A percentile compares a stretch with the other conserved stretches of the same genome.
phyloP scores from a whole-genome alignment of 2,329 filamentous ascomycete genomes.

The Scleromitrula shiraiana region DNA sequence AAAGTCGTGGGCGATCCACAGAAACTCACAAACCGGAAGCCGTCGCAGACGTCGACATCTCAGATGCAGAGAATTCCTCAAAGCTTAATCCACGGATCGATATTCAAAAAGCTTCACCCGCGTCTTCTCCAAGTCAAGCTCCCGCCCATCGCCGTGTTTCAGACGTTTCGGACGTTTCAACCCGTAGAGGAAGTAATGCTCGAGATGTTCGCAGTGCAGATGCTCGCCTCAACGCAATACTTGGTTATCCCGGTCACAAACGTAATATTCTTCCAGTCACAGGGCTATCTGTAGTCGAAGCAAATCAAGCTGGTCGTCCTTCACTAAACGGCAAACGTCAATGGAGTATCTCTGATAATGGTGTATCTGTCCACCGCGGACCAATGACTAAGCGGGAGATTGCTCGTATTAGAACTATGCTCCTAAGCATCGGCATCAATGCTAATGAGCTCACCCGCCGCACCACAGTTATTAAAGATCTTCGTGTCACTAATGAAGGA shows the following conservation, averaged over 20 bases:
- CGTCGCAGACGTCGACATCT: slow-evolving; percentile 22
- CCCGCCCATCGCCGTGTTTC: slow-evolving; percentile 16
- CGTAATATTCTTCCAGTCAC: slow-evolving; percentile 36
- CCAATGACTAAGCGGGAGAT: slow-evolving; percentile 63
- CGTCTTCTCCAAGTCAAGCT: slow-evolving; percentile 21
- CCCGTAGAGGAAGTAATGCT: slow-evolving; percentile 18
- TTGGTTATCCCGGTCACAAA: slow-evolving; percentile 28
- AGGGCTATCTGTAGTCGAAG: slow-evolving; percentile 35
- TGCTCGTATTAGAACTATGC: slow-evolving; percentile 65
- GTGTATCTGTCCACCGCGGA: slow-evolving; percentile 31
- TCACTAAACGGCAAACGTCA: slow-evolving; percentile 31
- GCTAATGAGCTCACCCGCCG: slow-evolving; percentile 70
- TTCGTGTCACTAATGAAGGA: slow-evolving; percentile 13
- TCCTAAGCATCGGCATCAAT: slow-evolving; percentile 83
- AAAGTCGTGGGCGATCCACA: slow-evolving; percentile 30
- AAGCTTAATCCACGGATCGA: slow-evolving; percentile 43
- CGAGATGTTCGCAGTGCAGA: slow-evolving; percentile 21
- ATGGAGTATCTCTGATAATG: slow-evolving; percentile 45
- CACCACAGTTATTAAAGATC: slow-evolving; percentile 34
- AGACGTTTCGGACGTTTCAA: slow-evolving; percentile 24
- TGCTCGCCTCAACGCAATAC: slow-evolving; percentile 29
- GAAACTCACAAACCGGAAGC: slow-evolving; percentile 21
- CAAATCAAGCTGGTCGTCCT: slow-evolving; percentile 18
- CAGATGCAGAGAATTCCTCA: slow-evolving; percentile 32
- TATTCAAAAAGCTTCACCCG: slow-evolving; percentile 31